Evolutionary conservation across 1,284 basidiomycete species (phyloP).

Genomic region (Caloboletus firmus): DNA sequence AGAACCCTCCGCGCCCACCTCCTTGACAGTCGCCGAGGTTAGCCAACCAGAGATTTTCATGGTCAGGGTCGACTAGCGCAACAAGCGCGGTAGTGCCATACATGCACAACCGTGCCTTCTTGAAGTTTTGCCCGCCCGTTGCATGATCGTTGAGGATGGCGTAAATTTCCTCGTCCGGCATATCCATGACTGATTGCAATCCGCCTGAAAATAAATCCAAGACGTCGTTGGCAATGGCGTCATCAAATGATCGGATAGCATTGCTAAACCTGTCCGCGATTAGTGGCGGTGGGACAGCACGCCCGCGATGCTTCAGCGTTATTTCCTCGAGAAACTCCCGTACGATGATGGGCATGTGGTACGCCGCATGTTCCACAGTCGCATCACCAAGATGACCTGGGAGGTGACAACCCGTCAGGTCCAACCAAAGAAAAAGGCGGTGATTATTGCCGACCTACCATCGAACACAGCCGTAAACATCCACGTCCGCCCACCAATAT

Average conservation of each 20-base stretch:
- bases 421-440: neutral
- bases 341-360: conserved; percentile 67
- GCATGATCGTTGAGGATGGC: conserved; percentile 62
- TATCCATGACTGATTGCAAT: conserved; percentile 45
- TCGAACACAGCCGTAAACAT: conserved; percentile 68
- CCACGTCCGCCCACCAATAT: conserved; percentile 58
- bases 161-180: conserved; percentile 55
- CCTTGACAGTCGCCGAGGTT: conserved; percentile 74
- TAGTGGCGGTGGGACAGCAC: conserved; percentile 42
- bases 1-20: conserved; percentile 39
- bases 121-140: conserved; percentile 56
- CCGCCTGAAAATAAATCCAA: conserved; percentile 60
- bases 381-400: conserved; percentile 67
- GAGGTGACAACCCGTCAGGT: conserved; percentile 7
- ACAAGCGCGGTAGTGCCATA: conserved; percentile 72
- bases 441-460: conserved; percentile 48
- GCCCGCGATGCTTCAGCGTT: conserved; percentile 36
- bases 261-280: conserved; percentile 56
- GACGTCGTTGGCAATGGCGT: conserved; percentile 65
- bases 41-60: conserved; percentile 67
- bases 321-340: conserved; percentile 53
- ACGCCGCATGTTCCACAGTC: conserved; percentile 65
- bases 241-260: conserved; percentile 61
- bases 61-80: conserved; percentile 63
- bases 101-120: conserved; percentile 66